Percentiles rank a stretch among this genome's conserved stretches.
phyloP scores from a whole-genome alignment of 768 basidiomycete genomes.

The Jaapia argillacea region DNA sequence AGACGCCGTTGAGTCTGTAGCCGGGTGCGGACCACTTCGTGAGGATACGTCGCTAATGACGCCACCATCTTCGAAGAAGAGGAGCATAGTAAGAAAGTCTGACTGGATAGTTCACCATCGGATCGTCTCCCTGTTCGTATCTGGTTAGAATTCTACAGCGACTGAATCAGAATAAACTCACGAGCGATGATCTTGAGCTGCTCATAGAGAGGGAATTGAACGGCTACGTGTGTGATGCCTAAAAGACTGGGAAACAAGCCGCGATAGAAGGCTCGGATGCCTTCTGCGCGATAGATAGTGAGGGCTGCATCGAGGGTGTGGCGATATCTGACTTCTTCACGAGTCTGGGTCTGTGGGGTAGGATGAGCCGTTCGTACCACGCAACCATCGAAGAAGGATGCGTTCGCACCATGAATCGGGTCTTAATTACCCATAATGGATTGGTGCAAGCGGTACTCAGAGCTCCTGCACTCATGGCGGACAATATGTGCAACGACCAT shows the following conservation, averaged over 20 bases:
- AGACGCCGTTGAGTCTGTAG: slow-evolving; percentile 78
- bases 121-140: slow-evolving; percentile 31
- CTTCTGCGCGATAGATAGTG: slow-evolving; percentile 88
- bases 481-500: slow-evolving; percentile 83
- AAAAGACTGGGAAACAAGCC: slow-evolving; percentile 89
- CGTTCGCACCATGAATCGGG: slow-evolving; percentile 85
- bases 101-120: slow-evolving; percentile 39
- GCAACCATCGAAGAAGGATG: slow-evolving; percentile 5
- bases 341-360: slow-evolving; percentile 63
- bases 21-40: slow-evolving; percentile 98
- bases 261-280: slow-evolving; percentile 83
- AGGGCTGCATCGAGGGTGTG: slow-evolving; percentile 86
- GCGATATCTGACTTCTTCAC: slow-evolving; percentile 68
- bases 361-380: background rate
- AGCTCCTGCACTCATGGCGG: slow-evolving; percentile 94
- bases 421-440: slow-evolving; percentile 98
- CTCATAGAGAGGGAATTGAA: slow-evolving; percentile 97
- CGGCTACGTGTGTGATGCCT: slow-evolving; percentile 90
- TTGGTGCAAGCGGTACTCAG: slow-evolving; percentile 90
- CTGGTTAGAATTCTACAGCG: slow-evolving; percentile 1
- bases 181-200: slow-evolving; percentile 79
- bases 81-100: slow-evolving; percentile 77
- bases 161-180: slow-evolving; percentile 33
- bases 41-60: slow-evolving; percentile 91
- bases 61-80: slow-evolving; percentile 96